Evolutionary conservation across 352 stramenopile species (phyloP).

Genomic region (Pythium grandisporangium): DNA sequence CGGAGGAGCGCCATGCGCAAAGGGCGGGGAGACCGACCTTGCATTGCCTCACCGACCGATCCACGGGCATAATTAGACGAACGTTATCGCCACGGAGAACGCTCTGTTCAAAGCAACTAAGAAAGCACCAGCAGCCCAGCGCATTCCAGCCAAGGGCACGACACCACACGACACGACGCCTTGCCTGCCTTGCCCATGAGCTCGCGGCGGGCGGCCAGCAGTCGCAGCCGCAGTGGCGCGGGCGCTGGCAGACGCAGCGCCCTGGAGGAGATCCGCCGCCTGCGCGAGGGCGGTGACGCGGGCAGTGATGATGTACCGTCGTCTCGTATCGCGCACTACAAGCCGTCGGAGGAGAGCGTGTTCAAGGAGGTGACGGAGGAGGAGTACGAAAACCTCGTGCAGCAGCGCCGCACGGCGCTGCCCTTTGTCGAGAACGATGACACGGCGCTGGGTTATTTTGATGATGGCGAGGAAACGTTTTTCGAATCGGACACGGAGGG

Average conservation of each 20-base stretch:
- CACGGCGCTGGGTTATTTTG: constrained; percentile 80
- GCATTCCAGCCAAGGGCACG: too few species aligned
- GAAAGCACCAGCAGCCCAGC: too few species aligned
- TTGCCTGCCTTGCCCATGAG: too few species aligned
- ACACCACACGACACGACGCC: too few species aligned
- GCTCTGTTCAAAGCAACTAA: too few species aligned
- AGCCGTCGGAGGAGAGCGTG: constrained; percentile 64
- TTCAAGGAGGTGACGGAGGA: constrained; percentile 82
- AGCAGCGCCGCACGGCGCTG: constrained; percentile 59
- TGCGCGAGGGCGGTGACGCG: constrained; percentile 35
- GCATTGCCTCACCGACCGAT: too few species aligned
- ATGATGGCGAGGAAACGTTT: constrained; percentile 85
- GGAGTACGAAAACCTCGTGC: constrained; percentile 81
- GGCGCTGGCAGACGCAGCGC: constrained; percentile 24
- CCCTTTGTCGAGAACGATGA: constrained; percentile 85
- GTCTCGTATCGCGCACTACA: constrained; percentile 66
- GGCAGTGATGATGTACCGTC: constrained; percentile 9
- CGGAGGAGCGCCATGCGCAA: too few species aligned
- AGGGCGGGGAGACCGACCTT: too few species aligned
- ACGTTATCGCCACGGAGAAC: too few species aligned
- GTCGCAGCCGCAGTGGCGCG: constrained; percentile 15
- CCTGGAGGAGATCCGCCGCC: constrained; percentile 69
- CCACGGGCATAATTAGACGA: too few species aligned
- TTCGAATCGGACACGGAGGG: constrained; percentile 75
- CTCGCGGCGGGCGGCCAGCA: constrained; percentile 20